Conservation (phyloP, 2,329 filamentous ascomycete species). For the Eurotiales sp. region DNA sequence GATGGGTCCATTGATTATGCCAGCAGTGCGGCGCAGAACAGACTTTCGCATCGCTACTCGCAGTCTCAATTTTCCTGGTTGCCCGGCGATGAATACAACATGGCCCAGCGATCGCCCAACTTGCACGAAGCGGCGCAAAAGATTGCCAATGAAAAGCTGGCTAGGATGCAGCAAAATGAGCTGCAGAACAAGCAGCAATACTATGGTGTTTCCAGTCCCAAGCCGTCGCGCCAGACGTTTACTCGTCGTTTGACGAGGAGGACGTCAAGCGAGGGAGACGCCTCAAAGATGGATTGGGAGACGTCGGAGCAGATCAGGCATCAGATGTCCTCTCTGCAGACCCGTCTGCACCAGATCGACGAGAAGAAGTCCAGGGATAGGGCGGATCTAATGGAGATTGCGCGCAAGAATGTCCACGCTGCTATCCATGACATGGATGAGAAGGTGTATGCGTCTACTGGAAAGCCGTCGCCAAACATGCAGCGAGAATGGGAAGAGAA, state of each 20-base stretch:
- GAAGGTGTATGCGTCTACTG: conserved; percentile 71
- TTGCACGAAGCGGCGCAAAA: conserved; percentile 85
- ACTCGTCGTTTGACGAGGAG: conserved; percentile 59
- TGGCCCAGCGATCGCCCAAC: conserved; percentile 29
- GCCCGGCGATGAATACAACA: conserved; percentile 21
- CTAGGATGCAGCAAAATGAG: conserved; percentile 71
- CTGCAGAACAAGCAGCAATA: conserved; percentile 75
- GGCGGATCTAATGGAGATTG: conserved; percentile 69
- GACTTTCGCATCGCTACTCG: conserved; percentile 27
- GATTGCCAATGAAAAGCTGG: conserved; percentile 76
- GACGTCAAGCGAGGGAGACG: conserved; percentile 62
- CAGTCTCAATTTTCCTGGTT: conserved; percentile 30
- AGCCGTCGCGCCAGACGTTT: conserved; percentile 49
- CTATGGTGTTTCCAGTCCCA: conserved; percentile 48
- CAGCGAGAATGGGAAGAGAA: conserved; percentile 75
- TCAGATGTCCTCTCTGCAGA: conserved; percentile 76
- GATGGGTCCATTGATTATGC: conserved; percentile 18
- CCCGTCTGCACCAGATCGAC: conserved; percentile 65
- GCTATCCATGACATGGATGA: conserved; percentile 78
- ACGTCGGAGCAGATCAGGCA: conserved; percentile 68
- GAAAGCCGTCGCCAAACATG: conserved; percentile 65
- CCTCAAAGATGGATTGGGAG: conserved; percentile 60
- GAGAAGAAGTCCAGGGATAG: conserved; percentile 70
- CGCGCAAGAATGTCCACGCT: conserved; percentile 80
- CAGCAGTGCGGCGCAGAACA: conserved; percentile 29